A percentile compares a stretch with the other conserved stretches of the same genome.
Conservation (phyloP, 2,329 filamentous ascomycete species). For the Canariomyces notabilis region DNA sequence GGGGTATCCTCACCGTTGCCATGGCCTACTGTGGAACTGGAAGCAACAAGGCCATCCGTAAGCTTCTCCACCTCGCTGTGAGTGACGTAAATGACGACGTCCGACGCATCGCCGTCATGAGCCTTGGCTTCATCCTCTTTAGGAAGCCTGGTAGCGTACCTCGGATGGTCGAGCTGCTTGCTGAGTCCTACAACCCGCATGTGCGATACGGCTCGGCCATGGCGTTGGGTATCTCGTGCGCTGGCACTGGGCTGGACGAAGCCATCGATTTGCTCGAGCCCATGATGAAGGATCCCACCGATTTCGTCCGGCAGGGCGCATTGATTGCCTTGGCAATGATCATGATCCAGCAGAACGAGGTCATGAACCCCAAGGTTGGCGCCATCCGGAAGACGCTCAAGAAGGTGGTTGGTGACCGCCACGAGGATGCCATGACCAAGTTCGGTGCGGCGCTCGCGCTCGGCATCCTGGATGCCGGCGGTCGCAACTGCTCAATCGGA, state of each 20-base stretch:
- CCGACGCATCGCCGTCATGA: slow-evolving; percentile 92
- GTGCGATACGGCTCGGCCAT: slow-evolving; percentile 97
- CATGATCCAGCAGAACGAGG: slow-evolving; percentile 98
- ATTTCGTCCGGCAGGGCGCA: slow-evolving; percentile 96
- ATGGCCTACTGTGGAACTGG: slow-evolving; percentile 95
- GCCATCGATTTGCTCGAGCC: slow-evolving; percentile 95
- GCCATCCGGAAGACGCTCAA: slow-evolving; percentile 87
- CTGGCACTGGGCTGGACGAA: slow-evolving; percentile 91
- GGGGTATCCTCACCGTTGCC: slow-evolving; percentile 97
- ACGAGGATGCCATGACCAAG: slow-evolving; percentile 99
- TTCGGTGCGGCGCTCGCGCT: slow-evolving; percentile 92
- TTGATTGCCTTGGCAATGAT: slow-evolving; percentile 96
- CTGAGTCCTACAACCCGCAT: slow-evolving; percentile 98
- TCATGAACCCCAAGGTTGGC: slow-evolving; percentile 94
- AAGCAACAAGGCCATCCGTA: slow-evolving; percentile 97
- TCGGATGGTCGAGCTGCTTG: slow-evolving; percentile 96
- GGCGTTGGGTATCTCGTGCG: slow-evolving; percentile 96
- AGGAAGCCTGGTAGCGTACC: slow-evolving; percentile 94
- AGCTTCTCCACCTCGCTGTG: slow-evolving; percentile 90
- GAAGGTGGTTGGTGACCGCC: slow-evolving; percentile 89
- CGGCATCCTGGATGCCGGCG: slow-evolving; percentile 96
- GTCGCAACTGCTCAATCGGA: slow-evolving; percentile 96
- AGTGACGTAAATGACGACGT: slow-evolving; percentile 98
- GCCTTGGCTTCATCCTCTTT: slow-evolving; percentile 96
- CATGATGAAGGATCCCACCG: slow-evolving; percentile 98